These are phyloP conservation scores for Alliaria petiolata DNA, from an alignment of 345 rosid species.

Conservation along the genomic window DNA sequence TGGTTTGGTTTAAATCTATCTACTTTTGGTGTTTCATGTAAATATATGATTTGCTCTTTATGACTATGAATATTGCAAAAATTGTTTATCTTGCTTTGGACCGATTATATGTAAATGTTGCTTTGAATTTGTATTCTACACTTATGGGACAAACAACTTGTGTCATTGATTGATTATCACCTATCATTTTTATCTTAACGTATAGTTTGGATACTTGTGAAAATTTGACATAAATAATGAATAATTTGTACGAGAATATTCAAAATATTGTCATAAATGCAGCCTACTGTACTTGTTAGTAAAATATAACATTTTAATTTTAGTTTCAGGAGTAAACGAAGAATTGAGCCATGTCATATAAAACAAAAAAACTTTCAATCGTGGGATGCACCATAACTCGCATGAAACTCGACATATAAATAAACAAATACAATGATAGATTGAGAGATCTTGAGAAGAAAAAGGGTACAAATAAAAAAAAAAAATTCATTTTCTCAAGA, in stretches of 20 bases:
- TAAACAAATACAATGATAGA: not conserved
- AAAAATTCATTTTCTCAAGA: not conserved
- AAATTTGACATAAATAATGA: not conserved
- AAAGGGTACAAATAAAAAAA: not conserved
- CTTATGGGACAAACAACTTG: not conserved
- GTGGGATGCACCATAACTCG: slow-evolving; percentile 20
- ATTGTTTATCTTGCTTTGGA: not conserved
- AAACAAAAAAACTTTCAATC: not conserved
- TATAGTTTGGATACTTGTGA: not conserved
- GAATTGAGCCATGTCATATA: not conserved
- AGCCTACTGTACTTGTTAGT: not conserved
- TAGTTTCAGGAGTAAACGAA: not conserved
- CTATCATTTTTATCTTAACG: not conserved
- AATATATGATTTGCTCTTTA: not conserved
- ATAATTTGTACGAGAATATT: not conserved
- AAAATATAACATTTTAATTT: not conserved
- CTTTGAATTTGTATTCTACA: not conserved
- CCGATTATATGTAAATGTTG: not conserved
- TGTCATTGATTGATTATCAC: not conserved
- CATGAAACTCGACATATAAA: not conserved
- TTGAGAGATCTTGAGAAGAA: not conserved
- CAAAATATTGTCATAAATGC: not conserved
- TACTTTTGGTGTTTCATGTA: not conserved
- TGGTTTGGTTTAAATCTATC: slow-evolving; percentile 36
- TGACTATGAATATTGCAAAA: not conserved